phyloP scores from a whole-genome alignment of 1,284 basidiomycete species.

The Naganishia albida region DNA sequence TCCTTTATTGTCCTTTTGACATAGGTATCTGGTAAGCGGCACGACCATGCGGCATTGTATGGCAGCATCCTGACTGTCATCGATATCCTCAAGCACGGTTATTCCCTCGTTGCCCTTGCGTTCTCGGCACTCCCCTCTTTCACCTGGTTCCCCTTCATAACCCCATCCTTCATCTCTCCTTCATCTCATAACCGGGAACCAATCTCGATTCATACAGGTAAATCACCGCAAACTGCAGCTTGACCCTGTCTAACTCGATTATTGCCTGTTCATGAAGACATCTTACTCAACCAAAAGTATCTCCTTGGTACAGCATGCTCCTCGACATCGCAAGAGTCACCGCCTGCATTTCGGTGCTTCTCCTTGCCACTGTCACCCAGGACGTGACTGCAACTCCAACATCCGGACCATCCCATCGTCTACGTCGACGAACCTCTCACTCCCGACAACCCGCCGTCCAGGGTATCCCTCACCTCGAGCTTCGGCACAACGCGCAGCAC shows the following conservation, averaged over 20 bases:
- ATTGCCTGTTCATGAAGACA: not conserved
- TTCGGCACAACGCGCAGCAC: slow-evolving; percentile 15
- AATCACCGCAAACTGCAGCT: not conserved
- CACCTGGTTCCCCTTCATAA: not conserved
- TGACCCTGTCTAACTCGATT: not conserved
- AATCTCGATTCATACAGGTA: not conserved
- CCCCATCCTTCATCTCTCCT: not conserved
- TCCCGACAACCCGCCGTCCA: slow-evolving; percentile 4
- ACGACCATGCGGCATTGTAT: too few relatives aligned
- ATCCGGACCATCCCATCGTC: not conserved
- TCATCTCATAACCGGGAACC: not conserved
- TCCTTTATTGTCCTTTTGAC: not conserved
- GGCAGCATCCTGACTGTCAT: too few relatives aligned
- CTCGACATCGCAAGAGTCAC: slow-evolving; percentile 1
- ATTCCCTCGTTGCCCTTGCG: not conserved
- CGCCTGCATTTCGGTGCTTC: slow-evolving; percentile 13
- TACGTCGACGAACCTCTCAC: slow-evolving; percentile 11
- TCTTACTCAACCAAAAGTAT: not conserved
- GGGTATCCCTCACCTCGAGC: slow-evolving; percentile 4
- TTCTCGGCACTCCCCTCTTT: too few relatives aligned
- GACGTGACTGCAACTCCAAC: slow-evolving; percentile 2
- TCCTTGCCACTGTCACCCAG: slow-evolving; percentile 3
- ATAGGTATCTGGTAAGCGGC: not conserved
- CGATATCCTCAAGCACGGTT: too few relatives aligned
- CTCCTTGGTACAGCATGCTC: slow-evolving; percentile 4